Percentiles rank a stretch among this genome's conserved stretches.
Conservation (phyloP, 257 asterid genomes). For the Handroanthus guayacan region DNA sequence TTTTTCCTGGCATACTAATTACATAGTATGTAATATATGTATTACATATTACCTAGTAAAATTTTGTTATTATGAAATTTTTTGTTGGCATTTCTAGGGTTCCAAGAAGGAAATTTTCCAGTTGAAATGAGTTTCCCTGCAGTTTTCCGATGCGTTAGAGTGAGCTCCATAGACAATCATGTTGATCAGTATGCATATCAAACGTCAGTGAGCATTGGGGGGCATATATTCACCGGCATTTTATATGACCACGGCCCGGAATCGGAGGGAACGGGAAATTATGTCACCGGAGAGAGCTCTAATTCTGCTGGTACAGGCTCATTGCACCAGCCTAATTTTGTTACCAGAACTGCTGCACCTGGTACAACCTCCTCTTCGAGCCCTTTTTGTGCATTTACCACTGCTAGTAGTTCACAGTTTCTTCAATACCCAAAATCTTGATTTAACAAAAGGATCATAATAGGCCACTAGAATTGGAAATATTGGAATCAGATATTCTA, state of each 20-base stretch:
- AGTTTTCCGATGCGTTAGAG: slow-evolving; percentile 64
- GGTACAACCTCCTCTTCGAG: slow-evolving; percentile 39
- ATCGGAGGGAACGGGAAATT: slow-evolving; percentile 40
- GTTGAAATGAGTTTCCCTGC: slow-evolving; percentile 65
- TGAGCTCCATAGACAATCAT: slow-evolving; percentile 64
- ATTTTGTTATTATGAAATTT: background rate
- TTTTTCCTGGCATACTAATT: no score
- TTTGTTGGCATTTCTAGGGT: slow-evolving; percentile 33
- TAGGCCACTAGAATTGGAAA: background rate
- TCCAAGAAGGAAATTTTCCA: slow-evolving; percentile 56
- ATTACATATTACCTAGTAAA: no score
- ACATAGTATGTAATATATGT: no score
- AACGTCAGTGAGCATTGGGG: slow-evolving; percentile 70
- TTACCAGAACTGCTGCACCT: slow-evolving; percentile 26
- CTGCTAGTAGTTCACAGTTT: slow-evolving; percentile 44
- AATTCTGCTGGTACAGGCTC: slow-evolving; percentile 33
- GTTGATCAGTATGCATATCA: slow-evolving; percentile 75
- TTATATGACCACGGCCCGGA: slow-evolving; percentile 69
- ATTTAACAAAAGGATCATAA: background rate
- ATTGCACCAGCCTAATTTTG: slow-evolving; percentile 34
- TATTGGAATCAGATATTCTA: background rate
- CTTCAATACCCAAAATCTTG: slow-evolving; percentile 60
- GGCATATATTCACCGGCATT: slow-evolving; percentile 71
- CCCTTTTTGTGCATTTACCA: slow-evolving; percentile 37
- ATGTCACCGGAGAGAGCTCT: slow-evolving; percentile 53